Conservation (phyloP, 148 eudicot genomes). For the Diospyros kaki region DNA sequence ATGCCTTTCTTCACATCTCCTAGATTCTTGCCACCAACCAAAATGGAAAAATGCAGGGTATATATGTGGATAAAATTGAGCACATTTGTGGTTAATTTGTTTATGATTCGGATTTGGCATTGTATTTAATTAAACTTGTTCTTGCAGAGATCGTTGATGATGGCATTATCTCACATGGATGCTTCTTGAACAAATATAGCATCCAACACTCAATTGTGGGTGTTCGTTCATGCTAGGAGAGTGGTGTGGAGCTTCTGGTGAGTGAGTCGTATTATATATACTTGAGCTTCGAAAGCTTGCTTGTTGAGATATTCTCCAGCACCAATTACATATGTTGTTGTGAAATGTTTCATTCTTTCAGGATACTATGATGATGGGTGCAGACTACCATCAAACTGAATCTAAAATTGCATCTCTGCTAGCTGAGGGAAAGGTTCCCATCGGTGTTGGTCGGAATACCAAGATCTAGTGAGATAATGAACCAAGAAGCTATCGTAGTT, state of each 20-base stretch:
- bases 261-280: not conserved
- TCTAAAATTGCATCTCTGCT: conserved; percentile 70
- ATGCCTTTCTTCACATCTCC: conserved; percentile 90
- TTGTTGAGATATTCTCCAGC: too few species aligned
- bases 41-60: conserved; percentile 82
- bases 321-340: not conserved
- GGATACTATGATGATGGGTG: conserved; percentile 97
- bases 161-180: conserved; percentile 92
- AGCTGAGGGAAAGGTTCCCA: conserved; percentile 77
- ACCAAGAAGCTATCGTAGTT: not conserved
- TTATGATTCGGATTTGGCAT: not conserved
- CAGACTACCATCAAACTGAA: conserved; percentile 92
- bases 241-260: conserved; percentile 76
- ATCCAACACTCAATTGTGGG: conserved; percentile 82
- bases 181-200: conserved; percentile 67
- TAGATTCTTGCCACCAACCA: conserved; percentile 88
- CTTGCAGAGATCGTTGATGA: conserved; percentile 60
- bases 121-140: not conserved
- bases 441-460: conserved; percentile 88
- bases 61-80: conserved; percentile 2
- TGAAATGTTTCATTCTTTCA: conserved; percentile 15
- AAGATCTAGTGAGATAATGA: conserved; percentile 52
- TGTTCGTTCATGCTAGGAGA: conserved; percentile 72
- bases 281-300: not conserved
- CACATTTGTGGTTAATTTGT: not conserved